These are phyloP conservation scores for Blakeslea trispora DNA, from an alignment of 371 early-diverging fungal genomes.

Conservation along the genomic window DNA sequence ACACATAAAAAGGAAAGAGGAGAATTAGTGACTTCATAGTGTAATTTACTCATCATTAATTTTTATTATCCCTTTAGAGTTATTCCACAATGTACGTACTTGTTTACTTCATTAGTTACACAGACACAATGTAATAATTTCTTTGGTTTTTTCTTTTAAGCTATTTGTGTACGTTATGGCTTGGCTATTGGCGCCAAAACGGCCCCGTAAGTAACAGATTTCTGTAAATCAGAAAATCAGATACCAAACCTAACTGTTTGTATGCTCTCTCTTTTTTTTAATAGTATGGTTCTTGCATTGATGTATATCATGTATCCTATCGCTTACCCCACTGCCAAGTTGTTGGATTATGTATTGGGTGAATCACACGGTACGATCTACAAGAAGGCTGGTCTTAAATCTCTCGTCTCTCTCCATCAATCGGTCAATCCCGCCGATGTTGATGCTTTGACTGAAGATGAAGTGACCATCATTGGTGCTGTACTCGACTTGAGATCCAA, in stretches of 20 bases:
- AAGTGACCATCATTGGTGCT: constrained; percentile 91
- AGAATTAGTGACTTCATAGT: too few relatives aligned
- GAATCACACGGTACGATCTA: constrained; percentile 84
- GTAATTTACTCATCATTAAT: constrained; percentile 1
- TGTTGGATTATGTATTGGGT: constrained; percentile 81
- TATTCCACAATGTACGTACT: constrained; percentile 45
- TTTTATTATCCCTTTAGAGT: constrained; percentile 31
- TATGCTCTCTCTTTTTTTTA: neutral
- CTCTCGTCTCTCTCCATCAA: constrained; percentile 87
- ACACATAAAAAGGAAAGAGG: too few relatives aligned
- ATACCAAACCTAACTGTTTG: too few relatives aligned
- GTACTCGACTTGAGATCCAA: constrained; percentile 93
- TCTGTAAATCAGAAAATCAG: neutral
- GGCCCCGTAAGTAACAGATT: constrained; percentile 38
- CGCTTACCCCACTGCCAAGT: constrained; percentile 80
- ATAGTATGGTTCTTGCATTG: constrained; percentile 57
- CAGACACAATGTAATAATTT: neutral
- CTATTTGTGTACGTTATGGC: constrained; percentile 71
- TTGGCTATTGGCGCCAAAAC: constrained; percentile 82
- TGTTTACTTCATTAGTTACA: neutral
- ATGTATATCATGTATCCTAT: constrained; percentile 73
- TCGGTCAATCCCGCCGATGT: constrained; percentile 62
- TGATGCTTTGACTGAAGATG: constrained; percentile 87
- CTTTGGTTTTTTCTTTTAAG: constrained; percentile 35
- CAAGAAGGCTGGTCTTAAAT: constrained; percentile 83